Evolutionary conservation across 495 filamentous ascomycete species (phyloP).

Genomic region (Xylaria longipes): DNA sequence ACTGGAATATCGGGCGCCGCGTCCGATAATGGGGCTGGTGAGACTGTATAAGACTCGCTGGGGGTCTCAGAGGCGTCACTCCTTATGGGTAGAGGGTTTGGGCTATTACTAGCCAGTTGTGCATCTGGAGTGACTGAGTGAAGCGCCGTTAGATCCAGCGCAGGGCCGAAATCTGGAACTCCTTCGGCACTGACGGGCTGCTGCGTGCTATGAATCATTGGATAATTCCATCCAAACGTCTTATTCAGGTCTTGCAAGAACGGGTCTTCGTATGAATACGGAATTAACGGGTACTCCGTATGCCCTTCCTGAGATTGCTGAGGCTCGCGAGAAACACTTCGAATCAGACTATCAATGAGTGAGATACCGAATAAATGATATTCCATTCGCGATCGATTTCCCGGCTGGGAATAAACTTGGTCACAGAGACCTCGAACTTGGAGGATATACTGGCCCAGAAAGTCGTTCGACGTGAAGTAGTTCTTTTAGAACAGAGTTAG

Average conservation of each 20-base stretch:
- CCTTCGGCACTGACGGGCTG: not conserved
- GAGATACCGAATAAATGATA: slow-evolving; percentile 49
- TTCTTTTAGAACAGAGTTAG: slow-evolving; percentile 33
- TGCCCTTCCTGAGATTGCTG: slow-evolving; percentile 30
- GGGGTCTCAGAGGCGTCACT: slow-evolving; percentile 33
- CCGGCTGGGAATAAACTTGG: slow-evolving; percentile 46
- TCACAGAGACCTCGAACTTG: slow-evolving; percentile 45
- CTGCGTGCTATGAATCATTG: not conserved
- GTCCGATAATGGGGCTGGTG: slow-evolving; percentile 30
- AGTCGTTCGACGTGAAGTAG: slow-evolving; percentile 37
- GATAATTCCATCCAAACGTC: slow-evolving; percentile 18
- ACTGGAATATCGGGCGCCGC: slow-evolving; percentile 14
- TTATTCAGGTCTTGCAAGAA: slow-evolving; percentile 31
- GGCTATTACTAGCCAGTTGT: slow-evolving; percentile 15
- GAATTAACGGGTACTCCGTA: slow-evolving; percentile 23
- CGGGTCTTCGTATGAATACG: slow-evolving; percentile 21
- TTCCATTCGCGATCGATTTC: slow-evolving; percentile 36
- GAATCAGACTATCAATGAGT: slow-evolving; percentile 44
- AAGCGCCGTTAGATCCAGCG: slow-evolving; percentile 24
- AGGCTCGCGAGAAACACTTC: slow-evolving; percentile 26
- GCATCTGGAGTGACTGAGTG: slow-evolving; percentile 20
- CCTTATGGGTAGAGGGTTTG: slow-evolving; percentile 28
- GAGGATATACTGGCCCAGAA: slow-evolving; percentile 44
- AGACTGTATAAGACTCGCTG: slow-evolving; percentile 28
- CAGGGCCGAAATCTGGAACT: slow-evolving; percentile 17